A percentile compares a stretch with the other conserved stretches of the same genome.
These are phyloP conservation scores for Meyerozyma carpophila DNA, from an alignment of 1,139 yeast species.

Conservation along the genomic window DNA sequence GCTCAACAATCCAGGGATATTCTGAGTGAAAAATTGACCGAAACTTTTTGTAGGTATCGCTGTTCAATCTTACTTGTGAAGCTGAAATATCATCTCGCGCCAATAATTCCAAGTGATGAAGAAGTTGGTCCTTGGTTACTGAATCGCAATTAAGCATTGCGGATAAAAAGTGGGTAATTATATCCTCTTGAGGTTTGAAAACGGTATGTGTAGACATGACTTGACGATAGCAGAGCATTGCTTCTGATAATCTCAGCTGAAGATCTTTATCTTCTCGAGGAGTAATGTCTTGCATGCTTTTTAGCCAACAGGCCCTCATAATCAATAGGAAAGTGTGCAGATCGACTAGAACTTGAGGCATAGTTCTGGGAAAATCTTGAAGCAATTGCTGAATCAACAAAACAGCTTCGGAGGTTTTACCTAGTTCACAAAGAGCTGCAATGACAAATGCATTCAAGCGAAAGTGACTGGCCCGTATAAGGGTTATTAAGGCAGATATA, in stretches of 20 bases:
- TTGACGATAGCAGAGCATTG: background rate
- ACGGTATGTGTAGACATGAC: background rate
- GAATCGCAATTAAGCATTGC: background rate
- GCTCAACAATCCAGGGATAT: background rate
- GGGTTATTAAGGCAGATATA: conserved; percentile 9
- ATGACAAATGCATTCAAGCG: conserved; percentile 22
- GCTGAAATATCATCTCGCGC: background rate
- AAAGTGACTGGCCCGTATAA: conserved; percentile 20
- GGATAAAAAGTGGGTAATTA: background rate
- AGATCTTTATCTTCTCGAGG: background rate
- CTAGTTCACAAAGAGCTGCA: conserved; percentile 22
- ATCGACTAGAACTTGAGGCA: conserved; percentile 9
- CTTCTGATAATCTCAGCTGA: background rate
- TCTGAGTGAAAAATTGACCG: background rate
- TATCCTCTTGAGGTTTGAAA: background rate
- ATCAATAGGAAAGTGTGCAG: conserved; percentile 16
- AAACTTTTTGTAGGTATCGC: background rate
- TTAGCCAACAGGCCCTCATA: conserved; percentile 6
- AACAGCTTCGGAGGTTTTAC: conserved; percentile 21
- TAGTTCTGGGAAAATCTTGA: conserved; percentile 9
- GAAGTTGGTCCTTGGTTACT: background rate
- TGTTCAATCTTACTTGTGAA: background rate
- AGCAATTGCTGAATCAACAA: conserved; percentile 18
- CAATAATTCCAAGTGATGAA: background rate
- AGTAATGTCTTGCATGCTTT: background rate